Base-by-base conservation (phyloP, 2,329 filamentous ascomycete genomes). In the Pseudocercospora pini-densiflorae region DNA sequence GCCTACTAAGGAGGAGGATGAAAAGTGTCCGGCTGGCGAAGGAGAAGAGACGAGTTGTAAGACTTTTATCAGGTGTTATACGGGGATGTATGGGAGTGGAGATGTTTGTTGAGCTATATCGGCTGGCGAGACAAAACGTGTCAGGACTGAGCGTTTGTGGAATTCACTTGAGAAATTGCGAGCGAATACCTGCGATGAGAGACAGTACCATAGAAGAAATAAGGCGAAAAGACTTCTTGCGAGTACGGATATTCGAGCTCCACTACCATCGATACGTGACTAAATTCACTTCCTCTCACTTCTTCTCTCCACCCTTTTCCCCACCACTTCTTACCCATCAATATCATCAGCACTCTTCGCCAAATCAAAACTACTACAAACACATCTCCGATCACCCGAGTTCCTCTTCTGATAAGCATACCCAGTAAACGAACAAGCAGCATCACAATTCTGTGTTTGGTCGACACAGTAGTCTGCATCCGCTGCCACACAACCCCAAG, bases 61-160 rank as follows among this genome's bases (percentile, higher is more conserved):
- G 45, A 63, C 62, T 4, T 68, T 65, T 29, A 62, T 65, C 24
- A 62, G 45, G 54, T 68, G 66, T 49, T 68, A 68, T 45, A 67
- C 65, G 2, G 27, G 49, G 9, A 61, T 64, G 65, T 67, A 67
- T 59, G 65, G 65, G 3, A 61, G 27, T 33, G 12, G 29, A 31
- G 51, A 55, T 19, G 23, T 31, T n/a, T 55, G 40, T 43, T 43
- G 14, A 43, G 12, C 3, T n/a, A n/a, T n/a, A n/a, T n/a, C 5
- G 7, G 29, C 6, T 6, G 27, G 3, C 6, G 6, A 27, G 29
- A 8, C 29, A 1, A 31, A 31, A 31, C 29, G 7, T 4, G 29
- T 9, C 8, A 31, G 29, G 29, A 9, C 29, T 2, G 9, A 8
- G 8, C 29, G 2, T 31, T 31, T 7, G 4, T 31, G 5, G 29